Percentiles rank a stretch among this genome's conserved stretches.
phyloP scores from a whole-genome alignment of 2,329 filamentous ascomycete genomes.

The Zalaria sp. region DNA sequence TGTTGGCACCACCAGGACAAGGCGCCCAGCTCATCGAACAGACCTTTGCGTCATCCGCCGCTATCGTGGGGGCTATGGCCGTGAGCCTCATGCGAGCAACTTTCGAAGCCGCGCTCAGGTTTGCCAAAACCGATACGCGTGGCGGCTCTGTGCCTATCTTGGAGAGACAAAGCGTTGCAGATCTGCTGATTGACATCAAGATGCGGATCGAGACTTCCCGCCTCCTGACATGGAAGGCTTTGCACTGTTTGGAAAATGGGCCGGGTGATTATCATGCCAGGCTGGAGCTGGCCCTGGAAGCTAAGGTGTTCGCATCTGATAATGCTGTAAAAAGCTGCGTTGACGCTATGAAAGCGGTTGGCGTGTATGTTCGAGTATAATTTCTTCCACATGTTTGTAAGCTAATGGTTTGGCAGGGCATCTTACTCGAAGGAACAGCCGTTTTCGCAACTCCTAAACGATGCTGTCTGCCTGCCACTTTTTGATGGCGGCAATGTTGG shows the following conservation, averaged over 20 bases:
- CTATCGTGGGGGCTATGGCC: constrained; percentile 40
- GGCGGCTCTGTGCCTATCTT: constrained; percentile 32
- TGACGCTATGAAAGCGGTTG: constrained; percentile 38
- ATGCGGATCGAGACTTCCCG: constrained; percentile 37
- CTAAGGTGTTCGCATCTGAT: constrained; percentile 40
- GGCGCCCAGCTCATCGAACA: constrained; percentile 29
- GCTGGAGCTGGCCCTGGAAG: constrained; percentile 33
- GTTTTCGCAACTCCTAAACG: constrained; percentile 30
- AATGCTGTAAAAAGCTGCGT: constrained; percentile 32
- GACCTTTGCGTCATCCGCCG: constrained; percentile 31
- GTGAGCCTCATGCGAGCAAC: constrained; percentile 39
- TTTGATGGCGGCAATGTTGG: constrained; percentile 44
- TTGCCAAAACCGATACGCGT: constrained; percentile 33
- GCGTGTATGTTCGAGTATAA: constrained; percentile 23
- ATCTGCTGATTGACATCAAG: constrained; percentile 34
- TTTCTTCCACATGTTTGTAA: background rate
- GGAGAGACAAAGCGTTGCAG: constrained; percentile 35
- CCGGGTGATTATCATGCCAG: constrained; percentile 24
- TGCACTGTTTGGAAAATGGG: constrained; percentile 28
- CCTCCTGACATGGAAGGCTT: constrained; percentile 38
- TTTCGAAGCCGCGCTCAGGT: constrained; percentile 37
- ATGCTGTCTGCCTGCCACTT: constrained; percentile 32
- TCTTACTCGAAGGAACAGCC: constrained; percentile 28
- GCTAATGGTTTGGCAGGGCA: constrained; percentile 12
- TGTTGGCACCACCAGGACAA: constrained; percentile 30